Percentiles rank a stretch among this genome's conserved stretches.
phyloP scores from a whole-genome alignment of 2,329 filamentous ascomycete genomes.

The Scedosporium minutisporum region DNA sequence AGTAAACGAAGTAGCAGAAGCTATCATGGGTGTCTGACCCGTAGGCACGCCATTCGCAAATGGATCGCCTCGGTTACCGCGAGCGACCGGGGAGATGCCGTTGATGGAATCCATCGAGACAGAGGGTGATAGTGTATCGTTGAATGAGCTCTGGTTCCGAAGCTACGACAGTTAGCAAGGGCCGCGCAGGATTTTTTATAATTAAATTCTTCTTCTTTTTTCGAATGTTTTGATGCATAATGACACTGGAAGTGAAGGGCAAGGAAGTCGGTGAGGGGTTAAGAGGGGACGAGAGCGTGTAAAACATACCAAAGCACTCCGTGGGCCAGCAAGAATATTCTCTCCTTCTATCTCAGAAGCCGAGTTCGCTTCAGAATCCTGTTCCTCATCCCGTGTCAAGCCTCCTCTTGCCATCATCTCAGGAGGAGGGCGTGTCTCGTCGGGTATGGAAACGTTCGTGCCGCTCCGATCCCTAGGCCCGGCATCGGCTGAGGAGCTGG shows the following conservation, averaged over 20 bases:
- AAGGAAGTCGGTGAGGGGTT: background rate
- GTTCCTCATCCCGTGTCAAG: conserved; percentile 78
- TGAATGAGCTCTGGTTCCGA: conserved; percentile 55
- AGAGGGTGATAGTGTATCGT: conserved; percentile 70
- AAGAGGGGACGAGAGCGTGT: background rate
- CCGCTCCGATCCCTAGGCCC: conserved; percentile 66
- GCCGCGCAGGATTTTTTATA: too few species aligned
- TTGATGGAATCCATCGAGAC: conserved; percentile 89
- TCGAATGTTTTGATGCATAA: background rate
- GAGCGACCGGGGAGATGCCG: conserved; percentile 48
- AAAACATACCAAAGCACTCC: conserved; percentile 4
- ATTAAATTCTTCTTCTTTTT: too few species aligned
- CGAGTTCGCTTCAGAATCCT: conserved; percentile 42
- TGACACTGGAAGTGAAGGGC: background rate
- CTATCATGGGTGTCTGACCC: conserved; percentile 38
- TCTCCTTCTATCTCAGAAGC: conserved; percentile 11
- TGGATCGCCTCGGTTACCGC: conserved; percentile 45
- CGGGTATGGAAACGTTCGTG: conserved; percentile 78
- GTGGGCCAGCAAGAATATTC: background rate
- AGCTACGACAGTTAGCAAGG: conserved; percentile 26
- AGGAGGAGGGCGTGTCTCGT: conserved; percentile 78
- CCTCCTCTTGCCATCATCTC: conserved; percentile 83
- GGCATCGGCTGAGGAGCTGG: conserved; percentile 67
- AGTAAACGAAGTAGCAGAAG: conserved; percentile 53
- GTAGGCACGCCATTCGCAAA: conserved; percentile 31